These are phyloP conservation scores for Cenococcum geophilum DNA, from an alignment of 495 filamentous ascomycete genomes.

Conservation along the genomic window DNA sequence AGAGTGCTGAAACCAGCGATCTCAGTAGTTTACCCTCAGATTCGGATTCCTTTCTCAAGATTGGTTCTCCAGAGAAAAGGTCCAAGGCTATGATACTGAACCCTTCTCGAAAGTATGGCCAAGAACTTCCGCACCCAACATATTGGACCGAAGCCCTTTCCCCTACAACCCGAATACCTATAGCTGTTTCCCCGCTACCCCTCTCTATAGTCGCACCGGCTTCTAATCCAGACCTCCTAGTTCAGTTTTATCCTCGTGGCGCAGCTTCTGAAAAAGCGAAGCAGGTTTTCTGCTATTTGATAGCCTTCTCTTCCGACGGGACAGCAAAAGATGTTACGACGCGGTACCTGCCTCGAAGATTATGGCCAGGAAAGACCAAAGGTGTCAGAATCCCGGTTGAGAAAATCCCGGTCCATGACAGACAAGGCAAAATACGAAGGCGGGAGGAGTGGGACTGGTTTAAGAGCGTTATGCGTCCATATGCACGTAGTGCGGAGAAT, in stretches of 20 bases:
- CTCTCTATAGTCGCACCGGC: constrained; percentile 16
- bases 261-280: constrained; percentile 74
- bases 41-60: constrained; percentile 2
- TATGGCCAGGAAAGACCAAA: constrained; percentile 86
- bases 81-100: constrained; percentile 32
- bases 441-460: constrained; percentile 84
- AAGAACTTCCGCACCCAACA: constrained; percentile 70
- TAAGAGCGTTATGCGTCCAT: constrained; percentile 64
- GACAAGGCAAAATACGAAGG: constrained; percentile 60
- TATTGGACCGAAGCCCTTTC: constrained; percentile 94
- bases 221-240: constrained; percentile 58
- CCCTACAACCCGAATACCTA: constrained; percentile 66
- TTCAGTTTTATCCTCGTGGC: constrained; percentile 76
- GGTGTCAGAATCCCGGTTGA: constrained; percentile 69
- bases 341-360: constrained; percentile 77
- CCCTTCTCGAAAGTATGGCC: constrained; percentile 49
- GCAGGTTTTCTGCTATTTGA: constrained; percentile 86
- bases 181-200: constrained; percentile 49
- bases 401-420: constrained; percentile 72
- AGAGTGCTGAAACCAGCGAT: constrained; percentile 33
- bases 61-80: constrained; percentile 30
- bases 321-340: constrained; percentile 94
- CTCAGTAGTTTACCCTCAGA: constrained; percentile 27
- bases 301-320: constrained; percentile 77
- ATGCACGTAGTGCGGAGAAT: constrained; percentile 52